Conservation (phyloP, 768 basidiomycete species). For the Termitomyces sp. region DNA sequence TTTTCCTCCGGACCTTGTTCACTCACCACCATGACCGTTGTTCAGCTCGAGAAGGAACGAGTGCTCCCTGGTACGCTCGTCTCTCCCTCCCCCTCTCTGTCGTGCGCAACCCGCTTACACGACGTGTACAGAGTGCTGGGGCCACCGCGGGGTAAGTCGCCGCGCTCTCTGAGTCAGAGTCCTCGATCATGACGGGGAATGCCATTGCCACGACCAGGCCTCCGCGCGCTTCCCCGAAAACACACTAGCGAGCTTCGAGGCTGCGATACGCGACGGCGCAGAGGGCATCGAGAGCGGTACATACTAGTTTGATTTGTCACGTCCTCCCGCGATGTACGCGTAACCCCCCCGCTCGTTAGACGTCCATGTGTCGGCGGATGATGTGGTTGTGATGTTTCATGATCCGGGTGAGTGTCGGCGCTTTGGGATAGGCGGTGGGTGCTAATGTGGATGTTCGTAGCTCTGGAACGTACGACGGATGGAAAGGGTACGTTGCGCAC, state of each 20-base stretch:
- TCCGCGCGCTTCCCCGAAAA: conserved; percentile 89
- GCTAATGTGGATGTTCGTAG: conserved; percentile 25
- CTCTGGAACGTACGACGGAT: conserved; percentile 79
- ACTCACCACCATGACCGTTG: conserved; percentile 4
- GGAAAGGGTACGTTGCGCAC: conserved; percentile 45
- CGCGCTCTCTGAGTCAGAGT: no score
- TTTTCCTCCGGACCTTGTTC: background rate
- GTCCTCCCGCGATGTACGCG: conserved; percentile 28
- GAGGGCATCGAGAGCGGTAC: conserved; percentile 99
- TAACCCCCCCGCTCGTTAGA: conserved; percentile 59
- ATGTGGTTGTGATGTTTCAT: conserved; percentile 93
- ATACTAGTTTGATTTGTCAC: conserved; percentile 38
- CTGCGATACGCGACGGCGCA: conserved; percentile 91
- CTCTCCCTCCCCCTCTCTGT: background rate
- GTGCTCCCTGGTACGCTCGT: conserved; percentile 29
- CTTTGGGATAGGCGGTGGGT: background rate
- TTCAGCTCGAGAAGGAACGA: conserved; percentile 3
- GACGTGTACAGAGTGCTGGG: conserved; percentile 60
- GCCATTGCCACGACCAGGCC: conserved; percentile 68
- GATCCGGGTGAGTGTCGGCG: conserved; percentile 59
- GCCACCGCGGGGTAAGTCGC: conserved; percentile 46
- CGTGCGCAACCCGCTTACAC: background rate
- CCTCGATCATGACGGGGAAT: no score
- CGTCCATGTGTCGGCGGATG: conserved; percentile 90
- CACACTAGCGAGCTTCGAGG: conserved; percentile 91